Conservation (phyloP, 139 green algal genomes). For the Micractinium conductrix region DNA sequence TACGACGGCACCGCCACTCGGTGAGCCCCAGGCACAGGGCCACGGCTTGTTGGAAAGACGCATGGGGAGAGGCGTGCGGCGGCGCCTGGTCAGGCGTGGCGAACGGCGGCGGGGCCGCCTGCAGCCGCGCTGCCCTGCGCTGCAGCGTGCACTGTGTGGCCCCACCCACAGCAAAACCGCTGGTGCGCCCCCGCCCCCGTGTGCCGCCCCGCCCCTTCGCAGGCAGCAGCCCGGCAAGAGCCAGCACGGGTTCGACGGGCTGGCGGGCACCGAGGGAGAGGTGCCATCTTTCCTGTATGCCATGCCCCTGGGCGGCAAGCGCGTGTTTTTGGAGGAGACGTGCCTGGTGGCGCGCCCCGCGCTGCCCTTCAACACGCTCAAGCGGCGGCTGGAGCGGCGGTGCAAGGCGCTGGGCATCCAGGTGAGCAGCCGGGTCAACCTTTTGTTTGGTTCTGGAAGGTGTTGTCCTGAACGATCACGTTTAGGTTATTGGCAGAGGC, state of each 20-base stretch:
- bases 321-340: slow-evolving; percentile 96
- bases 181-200: too few species aligned
- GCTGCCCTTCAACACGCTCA: slow-evolving; percentile 90
- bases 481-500: too few species aligned
- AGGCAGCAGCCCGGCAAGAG: slow-evolving; percentile 77
- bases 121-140: neutral
- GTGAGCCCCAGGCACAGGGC: neutral
- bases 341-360: slow-evolving; percentile 92
- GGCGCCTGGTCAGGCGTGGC: neutral
- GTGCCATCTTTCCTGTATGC: slow-evolving; percentile 98
- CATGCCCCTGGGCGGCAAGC: slow-evolving; percentile 89
- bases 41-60: neutral
- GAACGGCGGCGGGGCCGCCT: neutral
- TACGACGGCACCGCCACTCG: slow-evolving; percentile 29
- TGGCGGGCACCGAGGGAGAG: slow-evolving; percentile 60
- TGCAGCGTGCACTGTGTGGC: neutral
- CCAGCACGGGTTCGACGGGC: slow-evolving; percentile 41
- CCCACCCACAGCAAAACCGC: too few species aligned
- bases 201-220: slow-evolving; percentile 26
- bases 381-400: slow-evolving; percentile 84
- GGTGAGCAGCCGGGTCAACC: slow-evolving; percentile 28
- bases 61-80: neutral
- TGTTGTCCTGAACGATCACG: too few species aligned
- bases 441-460: neutral
- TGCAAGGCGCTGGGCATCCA: slow-evolving; percentile 65